Conservation (phyloP, 768 basidiomycete genomes). For the Psilocybe cubensis region DNA sequence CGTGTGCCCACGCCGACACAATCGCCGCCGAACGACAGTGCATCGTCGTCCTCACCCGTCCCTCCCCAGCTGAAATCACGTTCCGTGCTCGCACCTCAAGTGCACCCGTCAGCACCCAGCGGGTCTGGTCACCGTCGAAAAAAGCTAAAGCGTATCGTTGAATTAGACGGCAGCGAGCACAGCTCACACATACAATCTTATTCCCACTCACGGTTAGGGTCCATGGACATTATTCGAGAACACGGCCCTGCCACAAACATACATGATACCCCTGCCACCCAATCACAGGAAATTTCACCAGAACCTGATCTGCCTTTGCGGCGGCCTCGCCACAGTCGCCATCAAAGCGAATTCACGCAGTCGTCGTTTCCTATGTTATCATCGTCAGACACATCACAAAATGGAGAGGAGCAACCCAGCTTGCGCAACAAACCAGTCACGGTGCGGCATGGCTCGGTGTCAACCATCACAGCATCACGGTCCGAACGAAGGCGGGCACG, state of each 20-base stretch:
- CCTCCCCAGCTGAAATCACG: neutral
- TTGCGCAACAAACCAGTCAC: neutral
- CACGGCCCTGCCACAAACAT: neutral
- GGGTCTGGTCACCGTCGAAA: constrained; percentile 53
- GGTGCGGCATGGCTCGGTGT: neutral
- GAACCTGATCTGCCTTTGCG: neutral
- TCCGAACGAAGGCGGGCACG: constrained; percentile 53
- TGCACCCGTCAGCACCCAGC: constrained; percentile 9
- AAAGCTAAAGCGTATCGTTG: constrained; percentile 78
- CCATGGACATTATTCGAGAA: constrained; percentile 25
- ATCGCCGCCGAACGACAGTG: neutral
- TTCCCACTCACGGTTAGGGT: constrained; percentile 35
- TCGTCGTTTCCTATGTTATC: constrained; percentile 9
- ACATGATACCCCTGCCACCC: neutral
- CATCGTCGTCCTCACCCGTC: constrained; percentile 9
- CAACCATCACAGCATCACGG: constrained; percentile 27
- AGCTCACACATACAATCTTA: constrained; percentile 24
- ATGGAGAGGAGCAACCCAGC: neutral
- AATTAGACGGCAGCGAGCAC: constrained; percentile 60
- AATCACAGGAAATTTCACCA: neutral
- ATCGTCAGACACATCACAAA: neutral
- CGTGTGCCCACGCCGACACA: constrained; percentile 14
- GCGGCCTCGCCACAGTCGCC: constrained; percentile 49
- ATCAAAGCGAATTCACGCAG: constrained; percentile 49
- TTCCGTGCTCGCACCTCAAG: neutral